A percentile compares a stretch with the other conserved stretches of the same genome.
These are phyloP conservation scores for Fagopyrum tataricum DNA, from an alignment of 148 eudicot species.

Conservation along the genomic window DNA sequence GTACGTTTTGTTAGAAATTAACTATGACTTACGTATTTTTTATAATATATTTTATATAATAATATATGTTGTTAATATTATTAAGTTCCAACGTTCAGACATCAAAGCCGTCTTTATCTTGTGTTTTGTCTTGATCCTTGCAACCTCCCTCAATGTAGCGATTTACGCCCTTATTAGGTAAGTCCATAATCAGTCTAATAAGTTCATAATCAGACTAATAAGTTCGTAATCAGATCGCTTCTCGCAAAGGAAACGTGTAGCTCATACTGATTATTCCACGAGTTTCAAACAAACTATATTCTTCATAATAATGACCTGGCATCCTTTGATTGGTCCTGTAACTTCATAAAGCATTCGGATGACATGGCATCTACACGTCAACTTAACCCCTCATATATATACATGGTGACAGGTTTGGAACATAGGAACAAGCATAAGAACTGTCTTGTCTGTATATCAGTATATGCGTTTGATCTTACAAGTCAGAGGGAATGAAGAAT, in stretches of 20 bases:
- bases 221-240: background rate
- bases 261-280: background rate
- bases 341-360: conserved; percentile 17
- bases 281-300: background rate
- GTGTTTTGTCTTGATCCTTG: no score
- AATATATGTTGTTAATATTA: no score
- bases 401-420: conserved; percentile 6
- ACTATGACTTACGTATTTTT: no score
- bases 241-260: background rate
- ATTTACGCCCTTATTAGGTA: no score
- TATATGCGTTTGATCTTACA: conserved; percentile 12
- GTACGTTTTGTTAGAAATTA: no score
- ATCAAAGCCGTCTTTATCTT: no score
- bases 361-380: conserved; percentile 13
- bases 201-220: no score
- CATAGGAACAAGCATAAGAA: background rate
- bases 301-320: conserved; percentile 17
- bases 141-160: no score
- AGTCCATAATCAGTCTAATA: no score
- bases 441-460: background rate
- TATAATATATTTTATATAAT: no score
- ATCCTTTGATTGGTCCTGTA: conserved; percentile 16
- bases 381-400: background rate
- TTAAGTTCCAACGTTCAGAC: no score
- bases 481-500: conserved; percentile 39